Conservation (phyloP, 1,284 basidiomycete genomes). For the Bjerkandera adusta region DNA sequence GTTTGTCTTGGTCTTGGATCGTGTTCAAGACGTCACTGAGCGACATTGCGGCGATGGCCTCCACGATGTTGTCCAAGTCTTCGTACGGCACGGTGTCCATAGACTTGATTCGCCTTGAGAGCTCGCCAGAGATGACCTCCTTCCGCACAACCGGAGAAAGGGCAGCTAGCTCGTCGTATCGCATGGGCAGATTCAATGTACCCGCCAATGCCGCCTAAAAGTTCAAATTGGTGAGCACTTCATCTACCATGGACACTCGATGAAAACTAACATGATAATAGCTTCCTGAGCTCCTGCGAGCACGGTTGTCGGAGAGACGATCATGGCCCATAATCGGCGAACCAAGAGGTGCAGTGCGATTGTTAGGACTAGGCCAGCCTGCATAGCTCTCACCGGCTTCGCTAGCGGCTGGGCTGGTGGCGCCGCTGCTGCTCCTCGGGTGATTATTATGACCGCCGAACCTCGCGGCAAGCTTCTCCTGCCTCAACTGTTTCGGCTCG, state of each 20-base stretch:
- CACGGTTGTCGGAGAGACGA: slow-evolving; percentile 56
- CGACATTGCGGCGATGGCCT: slow-evolving; percentile 62
- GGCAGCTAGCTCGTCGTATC: slow-evolving; percentile 76
- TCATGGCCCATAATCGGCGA: slow-evolving; percentile 52
- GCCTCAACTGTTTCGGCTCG: slow-evolving; percentile 85
- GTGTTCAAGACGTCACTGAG: slow-evolving; percentile 74
- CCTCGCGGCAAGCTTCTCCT: slow-evolving; percentile 82
- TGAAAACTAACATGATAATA: slow-evolving; percentile 74
- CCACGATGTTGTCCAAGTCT: slow-evolving; percentile 66
- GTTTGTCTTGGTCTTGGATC: slow-evolving; percentile 66
- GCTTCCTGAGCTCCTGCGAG: slow-evolving; percentile 75
- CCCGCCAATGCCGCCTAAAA: slow-evolving; percentile 72
- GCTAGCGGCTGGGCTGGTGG: slow-evolving; percentile 77
- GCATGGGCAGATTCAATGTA: slow-evolving; percentile 75
- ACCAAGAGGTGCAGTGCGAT: slow-evolving; percentile 45
- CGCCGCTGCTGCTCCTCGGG: slow-evolving; percentile 72
- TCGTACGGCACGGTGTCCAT: slow-evolving; percentile 47
- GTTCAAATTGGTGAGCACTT: neutral
- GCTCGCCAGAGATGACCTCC: slow-evolving; percentile 80
- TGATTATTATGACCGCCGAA: slow-evolving; percentile 74
- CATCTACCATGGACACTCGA: too few relatives aligned
- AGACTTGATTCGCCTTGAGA: slow-evolving; percentile 68
- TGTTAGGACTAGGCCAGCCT: slow-evolving; percentile 72
- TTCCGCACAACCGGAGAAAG: slow-evolving; percentile 82
- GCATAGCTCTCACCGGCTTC: slow-evolving; percentile 73